Evolutionary conservation across 2,329 filamentous ascomycete genomes (phyloP).

Genomic region (Didymellaceae sp.): DNA sequence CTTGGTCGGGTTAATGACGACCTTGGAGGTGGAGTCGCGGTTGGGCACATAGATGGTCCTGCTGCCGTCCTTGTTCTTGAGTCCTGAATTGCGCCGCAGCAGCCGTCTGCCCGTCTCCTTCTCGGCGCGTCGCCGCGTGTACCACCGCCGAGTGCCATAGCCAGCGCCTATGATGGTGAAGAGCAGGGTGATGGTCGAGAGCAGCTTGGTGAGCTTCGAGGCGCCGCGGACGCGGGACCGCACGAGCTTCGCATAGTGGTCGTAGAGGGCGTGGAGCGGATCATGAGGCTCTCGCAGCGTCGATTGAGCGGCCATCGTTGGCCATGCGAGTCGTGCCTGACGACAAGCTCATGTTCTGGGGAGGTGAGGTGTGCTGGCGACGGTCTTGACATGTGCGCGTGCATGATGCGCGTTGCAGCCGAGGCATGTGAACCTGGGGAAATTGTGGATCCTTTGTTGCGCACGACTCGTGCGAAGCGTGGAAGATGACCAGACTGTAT

Average conservation of each 20-base stretch:
- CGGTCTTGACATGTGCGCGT: conserved; percentile 23
- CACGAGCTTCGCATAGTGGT: conserved; percentile 57
- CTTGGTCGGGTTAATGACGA: conserved; percentile 89
- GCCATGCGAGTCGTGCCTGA: conserved; percentile 35
- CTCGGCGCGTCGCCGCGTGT: conserved; percentile 75
- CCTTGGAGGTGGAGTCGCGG: conserved; percentile 84
- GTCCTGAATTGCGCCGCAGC: conserved; percentile 87
- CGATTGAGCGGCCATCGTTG: conserved; percentile 83
- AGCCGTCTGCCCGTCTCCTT: conserved; percentile 82
- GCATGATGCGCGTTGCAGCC: conserved; percentile 22
- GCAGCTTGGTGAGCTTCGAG: conserved; percentile 73
- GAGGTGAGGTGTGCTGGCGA: conserved; percentile 5
- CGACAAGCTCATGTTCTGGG: conserved; percentile 34
- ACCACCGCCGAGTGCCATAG: conserved; percentile 81
- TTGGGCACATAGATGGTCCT: conserved; percentile 95
- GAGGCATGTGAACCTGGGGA: conserved; percentile 36
- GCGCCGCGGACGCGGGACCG: conserved; percentile 64
- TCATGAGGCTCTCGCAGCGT: conserved; percentile 65
- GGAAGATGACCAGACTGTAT: too few species aligned
- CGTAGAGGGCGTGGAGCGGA: conserved; percentile 55
- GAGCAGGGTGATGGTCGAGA: conserved; percentile 77
- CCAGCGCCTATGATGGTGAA: conserved; percentile 79
- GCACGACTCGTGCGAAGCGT: neutral
- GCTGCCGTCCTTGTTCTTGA: conserved; percentile 92
- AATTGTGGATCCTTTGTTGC: conserved; percentile 8